Percentiles rank a stretch among this genome's conserved stretches.
phyloP scores from a whole-genome alignment of 108 stramenopile species.

The Nitzschia palea region DNA sequence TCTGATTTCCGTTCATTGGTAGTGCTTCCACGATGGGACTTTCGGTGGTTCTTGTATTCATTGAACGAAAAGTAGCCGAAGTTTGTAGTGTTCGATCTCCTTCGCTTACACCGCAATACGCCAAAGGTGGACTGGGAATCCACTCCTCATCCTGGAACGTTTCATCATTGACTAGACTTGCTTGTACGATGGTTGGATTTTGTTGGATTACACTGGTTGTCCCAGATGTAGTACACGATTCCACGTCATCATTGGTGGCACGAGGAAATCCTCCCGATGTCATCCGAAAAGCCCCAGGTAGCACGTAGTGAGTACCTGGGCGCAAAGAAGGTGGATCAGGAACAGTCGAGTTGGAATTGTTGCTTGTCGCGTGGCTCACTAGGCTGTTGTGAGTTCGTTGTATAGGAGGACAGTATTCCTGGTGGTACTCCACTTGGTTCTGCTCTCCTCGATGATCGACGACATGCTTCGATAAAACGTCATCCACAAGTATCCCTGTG shows the following conservation, averaged over 20 bases:
- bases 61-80: background rate
- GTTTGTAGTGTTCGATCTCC: background rate
- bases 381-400: too few species aligned
- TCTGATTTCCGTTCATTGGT: slow-evolving; percentile 1
- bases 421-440: too few species aligned
- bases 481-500: background rate
- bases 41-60: background rate
- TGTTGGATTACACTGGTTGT: background rate
- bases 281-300: slow-evolving; percentile 31
- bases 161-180: slow-evolving; percentile 9
- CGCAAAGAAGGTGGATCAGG: slow-evolving; percentile 25
- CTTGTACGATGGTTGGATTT: slow-evolving; percentile 5
- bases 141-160: background rate
- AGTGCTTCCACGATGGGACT: slow-evolving; percentile 1
- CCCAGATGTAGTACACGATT: background rate
- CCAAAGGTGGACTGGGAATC: background rate
- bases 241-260: background rate
- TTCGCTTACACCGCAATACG: background rate
- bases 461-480: too few species aligned
- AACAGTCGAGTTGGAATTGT: slow-evolving; percentile 1
- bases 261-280: background rate
- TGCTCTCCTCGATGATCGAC: too few species aligned
- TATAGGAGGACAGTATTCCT: too few species aligned
- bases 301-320: background rate
- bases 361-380: background rate